Base-by-base conservation (phyloP, 768 basidiomycete species). In the Cystobasidium onofrii region DNA sequence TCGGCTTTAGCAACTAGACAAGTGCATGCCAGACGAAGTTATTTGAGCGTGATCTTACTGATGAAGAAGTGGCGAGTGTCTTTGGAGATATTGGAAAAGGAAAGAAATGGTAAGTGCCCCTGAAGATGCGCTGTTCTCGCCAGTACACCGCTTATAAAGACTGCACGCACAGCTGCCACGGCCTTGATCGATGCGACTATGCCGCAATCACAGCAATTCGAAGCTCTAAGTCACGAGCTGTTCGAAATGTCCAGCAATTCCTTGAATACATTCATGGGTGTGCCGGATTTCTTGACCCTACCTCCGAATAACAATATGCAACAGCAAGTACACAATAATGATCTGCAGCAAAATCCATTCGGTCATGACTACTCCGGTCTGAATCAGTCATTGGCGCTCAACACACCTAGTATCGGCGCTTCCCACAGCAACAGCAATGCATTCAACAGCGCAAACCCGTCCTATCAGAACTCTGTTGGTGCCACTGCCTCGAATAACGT, bases 21-120 rank as follows among this genome's bases (percentile, higher is more conserved):
- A 17, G 63, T 64, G 13, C 63, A 64, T 25, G 63, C 63, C 9
- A 64, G 63, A 25, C 18, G 63, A n/a, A 64, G 63, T 27, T 64
- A 64, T 34, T 34, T 64, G 18, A 64, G 63, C 39, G 63, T 64
- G 3, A 64, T 64, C 1, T 34, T 41, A 15, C 39, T 64, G 7
- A 64, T 64, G 63, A 64, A 64, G 63, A 64, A 64, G 34, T 64
- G 63, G 63, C 31, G 63, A 1, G 33, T 64, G 12, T 64, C 63
- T 3, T 46, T 64, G 34, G 44, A 64, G 17, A 43, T 41, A 10
- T 20, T 64, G 23, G 36, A 41, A 34, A 25, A 34, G 15, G 63
- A 60, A n/a, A 27, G 63, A 15, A 46, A 4, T 27, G 39, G 63
- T 46, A 41, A 6, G 63, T 64, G 6, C 7, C 12, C 13, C 33